Percentiles rank a stretch among this genome's conserved stretches.
Evolutionary conservation across 176 grass and related monocot genomes (phyloP).

Genomic region (Puccinellia tenuiflora): DNA sequence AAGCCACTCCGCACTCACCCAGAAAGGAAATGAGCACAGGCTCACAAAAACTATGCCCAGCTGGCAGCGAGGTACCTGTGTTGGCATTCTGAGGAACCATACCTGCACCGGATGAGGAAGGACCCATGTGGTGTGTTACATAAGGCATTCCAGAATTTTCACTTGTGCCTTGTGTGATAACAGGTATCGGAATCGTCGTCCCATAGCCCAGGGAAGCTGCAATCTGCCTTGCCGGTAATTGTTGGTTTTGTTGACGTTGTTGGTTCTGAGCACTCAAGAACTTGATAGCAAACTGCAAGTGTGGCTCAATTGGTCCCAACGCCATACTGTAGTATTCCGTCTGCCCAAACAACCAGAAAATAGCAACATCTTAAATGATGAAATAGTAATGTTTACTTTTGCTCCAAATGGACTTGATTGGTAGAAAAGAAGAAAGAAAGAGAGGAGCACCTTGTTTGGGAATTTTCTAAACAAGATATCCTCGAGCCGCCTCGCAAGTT

Average conservation of each 20-base stretch:
- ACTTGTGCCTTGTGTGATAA: slow-evolving; percentile 45
- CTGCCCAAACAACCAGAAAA: slow-evolving; percentile 45
- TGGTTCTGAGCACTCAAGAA: slow-evolving; percentile 20
- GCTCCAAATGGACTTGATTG: neutral
- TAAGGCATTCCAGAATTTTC: slow-evolving; percentile 47
- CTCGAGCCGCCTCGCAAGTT: slow-evolving; percentile 32
- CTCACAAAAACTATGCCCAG: slow-evolving; percentile 21
- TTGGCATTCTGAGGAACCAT: slow-evolving; percentile 49
- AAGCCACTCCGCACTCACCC: neutral
- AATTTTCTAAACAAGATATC: slow-evolving; percentile 54
- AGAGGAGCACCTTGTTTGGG: slow-evolving; percentile 39
- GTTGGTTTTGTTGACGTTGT: slow-evolving; percentile 33
- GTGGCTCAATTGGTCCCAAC: slow-evolving; percentile 17
- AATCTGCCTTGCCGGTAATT: slow-evolving; percentile 26
- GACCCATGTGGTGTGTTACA: slow-evolving; percentile 39
- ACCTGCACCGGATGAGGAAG: slow-evolving; percentile 32
- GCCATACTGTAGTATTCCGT: slow-evolving; percentile 61
- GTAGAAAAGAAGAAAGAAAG: slow-evolving; percentile 11
- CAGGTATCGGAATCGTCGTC: slow-evolving; percentile 76
- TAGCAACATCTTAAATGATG: neutral
- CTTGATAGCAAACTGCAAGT: slow-evolving; percentile 37
- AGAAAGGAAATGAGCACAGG: neutral
- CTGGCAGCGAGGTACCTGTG: slow-evolving; percentile 42
- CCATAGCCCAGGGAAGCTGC: slow-evolving; percentile 51
- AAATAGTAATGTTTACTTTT: slow-evolving; percentile 18